Base-by-base conservation (phyloP, 352 stramenopile species). In the Phytophthora pisi region DNA sequence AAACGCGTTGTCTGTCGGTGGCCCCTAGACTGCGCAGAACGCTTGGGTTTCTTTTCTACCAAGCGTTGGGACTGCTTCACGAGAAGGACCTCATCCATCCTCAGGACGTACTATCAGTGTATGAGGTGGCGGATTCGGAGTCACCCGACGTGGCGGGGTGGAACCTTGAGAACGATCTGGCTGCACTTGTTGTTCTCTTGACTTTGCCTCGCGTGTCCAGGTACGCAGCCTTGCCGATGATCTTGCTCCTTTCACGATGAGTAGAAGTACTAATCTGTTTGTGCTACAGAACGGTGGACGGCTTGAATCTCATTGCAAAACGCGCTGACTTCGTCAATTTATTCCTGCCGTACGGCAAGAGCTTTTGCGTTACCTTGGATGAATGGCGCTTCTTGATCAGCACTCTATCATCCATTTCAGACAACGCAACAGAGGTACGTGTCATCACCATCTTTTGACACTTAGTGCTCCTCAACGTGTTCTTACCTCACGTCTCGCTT, bases 301-400 rank as follows among this genome's bases (percentile, higher is more conserved):
- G 81, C 8, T 70, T 95, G 30, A 74, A 65, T n/a, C 66, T 93
- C 46, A 82, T 95, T n/a, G 68, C 76, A 3, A 66, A 78, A 30
- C 71, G 75, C 8, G 47, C 71, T 1, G 67, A 81, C 34, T 89
- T 90, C 49, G 61, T 83, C 46, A 76, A 81, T 47, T 77, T 93
- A 24, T 89, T 94, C 51, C 68, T 96, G 30, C 82, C 86, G 40
- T 96, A 93, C 47, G 81, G 80, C 18, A 89, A 85, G 62, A 82
- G 59, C 66, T 91, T 84, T 68, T 93, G 84, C 66, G 64, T 61
- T 7, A 89, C 80, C 1, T 67, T 96, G 47, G 78, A 88, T 10
- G 86, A 96, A 59, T 96, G 88, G 88, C 76, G 79, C 24, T 88
- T 82, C 56, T 70, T 92, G 42, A 91, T 92, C 66, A 77, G 78